phyloP scores from a whole-genome alignment of 2,329 filamentous ascomycete genomes.

The Aureobasidium pullulans region DNA sequence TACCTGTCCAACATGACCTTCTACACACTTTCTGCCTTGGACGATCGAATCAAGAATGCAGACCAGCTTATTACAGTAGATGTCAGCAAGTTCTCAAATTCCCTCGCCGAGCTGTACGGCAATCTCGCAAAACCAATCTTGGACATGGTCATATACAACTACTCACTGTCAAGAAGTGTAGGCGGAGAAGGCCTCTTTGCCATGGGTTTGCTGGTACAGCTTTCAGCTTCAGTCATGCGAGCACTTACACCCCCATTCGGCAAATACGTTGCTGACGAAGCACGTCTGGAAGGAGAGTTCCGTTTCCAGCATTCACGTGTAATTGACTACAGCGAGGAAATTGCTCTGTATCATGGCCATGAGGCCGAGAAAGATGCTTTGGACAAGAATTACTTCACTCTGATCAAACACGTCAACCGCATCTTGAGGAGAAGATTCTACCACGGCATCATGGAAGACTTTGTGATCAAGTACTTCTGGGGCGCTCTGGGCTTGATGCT shows the following conservation, averaged over 20 bases:
- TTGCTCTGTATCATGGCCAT: constrained; percentile 86
- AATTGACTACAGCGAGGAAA: constrained; percentile 93
- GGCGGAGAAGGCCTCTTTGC: constrained; percentile 92
- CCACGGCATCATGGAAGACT: constrained; percentile 99
- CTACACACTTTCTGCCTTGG: constrained; percentile 88
- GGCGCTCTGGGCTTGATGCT: constrained; percentile 84
- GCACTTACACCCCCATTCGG: constrained; percentile 92
- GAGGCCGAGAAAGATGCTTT: constrained; percentile 92
- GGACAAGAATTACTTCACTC: constrained; percentile 96
- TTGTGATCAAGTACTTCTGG: constrained; percentile 99
- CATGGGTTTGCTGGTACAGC: constrained; percentile 88
- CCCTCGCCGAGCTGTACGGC: constrained; percentile 87
- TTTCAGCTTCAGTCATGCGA: constrained; percentile 89
- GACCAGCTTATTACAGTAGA: constrained; percentile 97
- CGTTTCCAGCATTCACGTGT: constrained; percentile 88
- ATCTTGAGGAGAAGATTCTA: constrained; percentile 86
- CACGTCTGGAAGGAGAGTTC: constrained; percentile 89
- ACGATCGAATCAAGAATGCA: constrained; percentile 96
- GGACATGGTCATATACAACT: constrained; percentile 96
- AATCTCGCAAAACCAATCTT: constrained; percentile 91
- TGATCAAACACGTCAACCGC: constrained; percentile 98
- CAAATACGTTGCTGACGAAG: constrained; percentile 95
- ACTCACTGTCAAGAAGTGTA: constrained; percentile 87
- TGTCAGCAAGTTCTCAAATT: constrained; percentile 93
- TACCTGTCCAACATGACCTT: constrained; percentile 98